phyloP scores from a whole-genome alignment of 2,329 filamentous ascomycete species.

The Pestalotiopsis sp. region DNA sequence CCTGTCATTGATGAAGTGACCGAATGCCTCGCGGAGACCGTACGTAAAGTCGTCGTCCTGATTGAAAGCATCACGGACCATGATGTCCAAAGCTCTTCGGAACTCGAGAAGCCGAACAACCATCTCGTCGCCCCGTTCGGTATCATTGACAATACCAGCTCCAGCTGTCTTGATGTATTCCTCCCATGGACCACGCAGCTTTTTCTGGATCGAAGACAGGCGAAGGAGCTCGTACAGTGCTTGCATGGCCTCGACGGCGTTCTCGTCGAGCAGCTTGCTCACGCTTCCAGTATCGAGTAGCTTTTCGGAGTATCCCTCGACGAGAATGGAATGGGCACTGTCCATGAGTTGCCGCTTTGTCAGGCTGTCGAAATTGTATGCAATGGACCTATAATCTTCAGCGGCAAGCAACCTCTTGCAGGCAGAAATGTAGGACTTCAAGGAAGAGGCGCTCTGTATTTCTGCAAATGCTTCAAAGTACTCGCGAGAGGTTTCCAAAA shows the following conservation, averaged over 20 bases:
- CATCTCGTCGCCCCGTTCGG: conserved; percentile 81
- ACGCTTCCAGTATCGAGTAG: conserved; percentile 70
- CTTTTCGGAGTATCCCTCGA: conserved; percentile 67
- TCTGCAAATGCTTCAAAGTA: conserved; percentile 75
- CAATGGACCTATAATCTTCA: conserved; percentile 77
- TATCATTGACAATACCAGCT: conserved; percentile 77
- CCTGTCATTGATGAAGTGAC: conserved; percentile 89
- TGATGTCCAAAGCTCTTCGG: conserved; percentile 76
- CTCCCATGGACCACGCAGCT: conserved; percentile 74
- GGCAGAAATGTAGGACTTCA: conserved; percentile 76
- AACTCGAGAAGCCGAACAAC: conserved; percentile 79
- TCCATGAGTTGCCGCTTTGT: conserved; percentile 79
- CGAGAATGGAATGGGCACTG: conserved; percentile 71
- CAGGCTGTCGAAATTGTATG: conserved; percentile 79
- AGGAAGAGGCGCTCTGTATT: conserved; percentile 60
- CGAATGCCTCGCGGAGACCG: conserved; percentile 82
- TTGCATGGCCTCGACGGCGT: conserved; percentile 71
- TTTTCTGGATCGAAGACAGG: conserved; percentile 69
- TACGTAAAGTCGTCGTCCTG: conserved; percentile 78
- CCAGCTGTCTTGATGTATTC: conserved; percentile 79
- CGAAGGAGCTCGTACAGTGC: conserved; percentile 78
- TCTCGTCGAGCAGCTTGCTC: conserved; percentile 71
- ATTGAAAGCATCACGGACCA: conserved; percentile 76
- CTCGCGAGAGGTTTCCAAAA: conserved; percentile 67
- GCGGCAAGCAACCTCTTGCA: conserved; percentile 69